Percentiles rank a stretch among this genome's conserved stretches.
Evolutionary conservation across 441 rosid species (phyloP).

Genomic region (Erodium chrysanthum): DNA sequence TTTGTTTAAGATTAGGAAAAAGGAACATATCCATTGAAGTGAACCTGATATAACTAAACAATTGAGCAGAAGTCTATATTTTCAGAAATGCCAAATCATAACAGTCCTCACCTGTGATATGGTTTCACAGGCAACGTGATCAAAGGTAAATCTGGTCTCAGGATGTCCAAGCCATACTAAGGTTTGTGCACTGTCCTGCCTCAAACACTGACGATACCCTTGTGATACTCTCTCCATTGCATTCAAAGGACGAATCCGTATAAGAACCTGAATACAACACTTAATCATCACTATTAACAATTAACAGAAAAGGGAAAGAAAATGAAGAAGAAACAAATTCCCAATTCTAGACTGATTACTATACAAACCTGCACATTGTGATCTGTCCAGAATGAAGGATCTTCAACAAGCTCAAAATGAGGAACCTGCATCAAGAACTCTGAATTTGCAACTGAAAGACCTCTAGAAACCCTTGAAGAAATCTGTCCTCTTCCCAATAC

Average conservation of each 20-base stretch:
- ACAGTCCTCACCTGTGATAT: constrained; percentile 93
- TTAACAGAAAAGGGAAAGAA: no score
- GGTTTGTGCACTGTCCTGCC: constrained; percentile 77
- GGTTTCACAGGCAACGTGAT: constrained; percentile 91
- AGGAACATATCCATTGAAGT: no score
- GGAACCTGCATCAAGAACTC: constrained; percentile 48
- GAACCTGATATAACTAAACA: no score
- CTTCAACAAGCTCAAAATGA: constrained; percentile 85
- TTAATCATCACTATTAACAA: neutral
- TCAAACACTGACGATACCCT: constrained; percentile 78
- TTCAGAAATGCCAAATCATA: neutral
- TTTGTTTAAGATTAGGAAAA: no score
- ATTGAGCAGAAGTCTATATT: neutral
- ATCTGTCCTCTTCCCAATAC: constrained; percentile 40
- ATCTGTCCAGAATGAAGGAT: constrained; percentile 98
- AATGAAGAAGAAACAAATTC: no score
- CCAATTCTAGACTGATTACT: neutral
- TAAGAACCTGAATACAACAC: constrained; percentile 47
- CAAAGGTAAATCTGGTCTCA: constrained; percentile 76
- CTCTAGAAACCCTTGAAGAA: constrained; percentile 43
- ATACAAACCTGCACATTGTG: constrained; percentile 91
- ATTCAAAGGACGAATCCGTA: constrained; percentile 88
- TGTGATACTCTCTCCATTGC: constrained; percentile 58
- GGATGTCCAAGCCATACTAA: constrained; percentile 86
- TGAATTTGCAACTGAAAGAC: constrained; percentile 31